Evolutionary conservation across 129 eudicot species (phyloP), one percentile per base, ranked within the genome.

Genomic region (Rutidosis leptorrhynchoides): DNA sequence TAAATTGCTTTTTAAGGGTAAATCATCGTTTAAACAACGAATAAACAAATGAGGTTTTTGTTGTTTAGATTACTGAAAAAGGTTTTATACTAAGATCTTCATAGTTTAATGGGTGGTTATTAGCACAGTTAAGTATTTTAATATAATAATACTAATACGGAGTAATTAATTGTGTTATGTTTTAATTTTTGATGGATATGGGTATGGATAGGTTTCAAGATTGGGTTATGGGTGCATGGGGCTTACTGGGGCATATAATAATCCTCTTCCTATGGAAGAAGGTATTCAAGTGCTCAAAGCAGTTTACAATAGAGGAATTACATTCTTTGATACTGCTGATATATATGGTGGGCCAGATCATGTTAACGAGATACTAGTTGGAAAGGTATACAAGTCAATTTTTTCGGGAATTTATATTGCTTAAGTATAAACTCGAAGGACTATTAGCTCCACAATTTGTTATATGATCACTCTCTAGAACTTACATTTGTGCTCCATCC

Each of bases 201-300:
- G 84, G 55, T 88, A 52, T 35, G 29, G 11, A 43, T 6, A 88
- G 91, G 91, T 88, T 59, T 88, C 96, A 22, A 80, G 77, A 68
- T 71, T 88, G 67, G 96, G 96, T 29, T 88, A 82, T 78, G 96
- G 96, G 22, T 88, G 96, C 71, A 81, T 72, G 66, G 88, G 96
- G 58, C 85, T 88, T 55, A 68, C 84, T 19, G 96, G 96, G 10
- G 7, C 61, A 6, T 75, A 77, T 56, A 88, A 88, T 80, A 68
- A 72, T 72, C 91, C 96, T 26, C 80, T 82, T 51, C 56, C 89
- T 2, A 71, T 72, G 25, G 86, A 85, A 65, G 86, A 68, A 28
- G 91, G 84, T 54, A 73, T 74, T 32, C 59, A 76, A 70, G 70
- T 88, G 15, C 79, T 88, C 27, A 80, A 73, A 76, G 84, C 82